These are phyloP conservation scores for Phytophthora megakarya DNA, from an alignment of 352 stramenopile genomes.

Conservation along the genomic window DNA sequence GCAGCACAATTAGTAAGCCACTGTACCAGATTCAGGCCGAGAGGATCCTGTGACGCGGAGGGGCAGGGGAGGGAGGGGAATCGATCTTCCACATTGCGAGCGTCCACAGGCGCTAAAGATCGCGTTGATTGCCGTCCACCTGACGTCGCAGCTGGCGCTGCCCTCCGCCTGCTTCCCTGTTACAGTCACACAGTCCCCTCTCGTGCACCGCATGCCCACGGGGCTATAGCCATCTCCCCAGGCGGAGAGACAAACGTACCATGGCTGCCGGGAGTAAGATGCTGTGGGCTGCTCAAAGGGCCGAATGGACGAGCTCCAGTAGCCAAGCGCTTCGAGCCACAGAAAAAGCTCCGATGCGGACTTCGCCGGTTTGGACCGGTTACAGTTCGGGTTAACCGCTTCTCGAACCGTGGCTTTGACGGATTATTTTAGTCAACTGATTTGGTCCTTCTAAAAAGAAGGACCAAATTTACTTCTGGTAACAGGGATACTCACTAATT, in stretches of 20 bases:
- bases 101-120: slow-evolving; percentile 30
- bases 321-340: slow-evolving; percentile 40
- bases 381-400: background rate
- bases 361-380: slow-evolving; percentile 32
- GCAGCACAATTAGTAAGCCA: slow-evolving; percentile 10
- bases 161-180: background rate
- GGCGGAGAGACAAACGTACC: slow-evolving; percentile 36
- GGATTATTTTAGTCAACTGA: background rate
- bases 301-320: slow-evolving; percentile 37
- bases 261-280: slow-evolving; percentile 51
- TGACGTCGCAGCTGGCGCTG: slow-evolving; percentile 15
- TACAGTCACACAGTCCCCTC: background rate
- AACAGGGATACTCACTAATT: too few species aligned
- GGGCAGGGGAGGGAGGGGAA: background rate
- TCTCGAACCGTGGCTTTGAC: background rate
- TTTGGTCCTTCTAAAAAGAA: background rate
- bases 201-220: background rate
- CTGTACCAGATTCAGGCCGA: background rate
- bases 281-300: slow-evolving; percentile 43
- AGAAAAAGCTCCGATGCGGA: slow-evolving; percentile 29
- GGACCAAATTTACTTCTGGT: too few species aligned
- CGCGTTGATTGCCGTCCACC: slow-evolving; percentile 20
- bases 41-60: slow-evolving; percentile 10
- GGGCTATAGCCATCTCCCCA: slow-evolving; percentile 5
- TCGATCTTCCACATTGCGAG: slow-evolving; percentile 7